Evolutionary conservation across 306 rosid species (phyloP).

Genomic region (Sphenostylis stenocarpa): DNA sequence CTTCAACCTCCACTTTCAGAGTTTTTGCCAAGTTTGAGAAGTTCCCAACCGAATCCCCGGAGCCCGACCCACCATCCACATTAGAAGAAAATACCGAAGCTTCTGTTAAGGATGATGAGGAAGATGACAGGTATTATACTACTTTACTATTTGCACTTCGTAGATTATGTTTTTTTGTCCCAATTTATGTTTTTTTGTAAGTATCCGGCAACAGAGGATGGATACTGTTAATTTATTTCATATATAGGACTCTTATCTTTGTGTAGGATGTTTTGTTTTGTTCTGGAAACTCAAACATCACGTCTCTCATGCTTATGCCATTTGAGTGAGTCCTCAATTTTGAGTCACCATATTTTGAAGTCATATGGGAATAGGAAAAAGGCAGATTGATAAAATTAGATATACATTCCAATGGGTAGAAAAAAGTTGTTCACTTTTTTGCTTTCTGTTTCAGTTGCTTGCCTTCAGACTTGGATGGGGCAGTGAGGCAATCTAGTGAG

Average conservation of each 20-base stretch:
- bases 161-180: not conserved
- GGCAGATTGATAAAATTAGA: not conserved
- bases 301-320: not conserved
- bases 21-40: slow-evolving; percentile 80
- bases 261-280: not conserved
- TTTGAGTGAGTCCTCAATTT: slow-evolving; percentile 15
- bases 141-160: not conserved
- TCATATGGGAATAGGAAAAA: not conserved
- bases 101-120: slow-evolving; percentile 39
- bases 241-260: not conserved
- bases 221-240: not conserved
- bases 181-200: slow-evolving; percentile 3
- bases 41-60: slow-evolving; percentile 59
- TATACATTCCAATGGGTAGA: slow-evolving; percentile 21
- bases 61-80: slow-evolving; percentile 37
- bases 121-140: slow-evolving; percentile 79
- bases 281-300: not conserved
- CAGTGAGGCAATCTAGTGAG: slow-evolving; percentile 83
- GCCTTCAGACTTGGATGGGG: slow-evolving; percentile 93
- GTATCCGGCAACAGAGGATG: not conserved
- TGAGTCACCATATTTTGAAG: not conserved
- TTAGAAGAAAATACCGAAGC: slow-evolving; percentile 22
- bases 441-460: slow-evolving; percentile 69
- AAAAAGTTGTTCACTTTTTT: slow-evolving; percentile 26
- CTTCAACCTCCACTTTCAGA: slow-evolving; percentile 41